A percentile compares a stretch with the other conserved stretches of the same genome.
Conservation (phyloP, 495 filamentous ascomycete species). For the Rhypophila decipiens region DNA sequence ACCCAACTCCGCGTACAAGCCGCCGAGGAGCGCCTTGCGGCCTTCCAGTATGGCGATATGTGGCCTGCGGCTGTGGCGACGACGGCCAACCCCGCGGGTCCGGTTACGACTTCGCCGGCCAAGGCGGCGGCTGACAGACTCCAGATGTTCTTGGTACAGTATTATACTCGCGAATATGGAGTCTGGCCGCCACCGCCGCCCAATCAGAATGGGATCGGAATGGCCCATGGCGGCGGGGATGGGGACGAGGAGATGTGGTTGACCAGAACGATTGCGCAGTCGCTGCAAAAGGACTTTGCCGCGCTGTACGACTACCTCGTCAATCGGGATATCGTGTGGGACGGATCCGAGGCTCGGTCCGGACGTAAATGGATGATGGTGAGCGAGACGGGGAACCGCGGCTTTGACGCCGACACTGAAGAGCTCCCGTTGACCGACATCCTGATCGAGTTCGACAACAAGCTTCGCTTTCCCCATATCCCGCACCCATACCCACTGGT, state of each 20-base stretch:
- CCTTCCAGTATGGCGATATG: constrained; percentile 58
- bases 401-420: constrained; percentile 53
- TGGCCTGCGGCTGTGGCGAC: constrained; percentile 44
- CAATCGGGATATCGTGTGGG: constrained; percentile 61
- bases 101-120: constrained; percentile 26
- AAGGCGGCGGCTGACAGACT: constrained; percentile 48
- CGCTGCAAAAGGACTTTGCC: constrained; percentile 60
- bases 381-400: constrained; percentile 39
- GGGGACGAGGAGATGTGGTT: constrained; percentile 53
- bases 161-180: constrained; percentile 48
- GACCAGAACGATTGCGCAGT: constrained; percentile 48
- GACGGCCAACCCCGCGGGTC: constrained; percentile 19
- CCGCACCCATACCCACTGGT: constrained; percentile 64
- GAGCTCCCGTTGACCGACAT: constrained; percentile 62
- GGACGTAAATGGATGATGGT: constrained; percentile 58
- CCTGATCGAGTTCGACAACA: constrained; percentile 60
- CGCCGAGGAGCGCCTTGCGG: constrained; percentile 51
- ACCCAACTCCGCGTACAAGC: constrained; percentile 56
- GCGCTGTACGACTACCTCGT: constrained; percentile 69
- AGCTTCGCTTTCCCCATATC: constrained; percentile 57
- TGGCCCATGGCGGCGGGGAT: constrained; percentile 30
- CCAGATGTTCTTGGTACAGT: constrained; percentile 47
- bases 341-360: constrained; percentile 48
- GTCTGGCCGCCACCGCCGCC: constrained; percentile 48
- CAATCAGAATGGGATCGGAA: constrained; percentile 29